These are phyloP conservation scores for Dimargaris cristalligena DNA, from an alignment of 192 early-diverging fungal genomes.

Conservation along the genomic window DNA sequence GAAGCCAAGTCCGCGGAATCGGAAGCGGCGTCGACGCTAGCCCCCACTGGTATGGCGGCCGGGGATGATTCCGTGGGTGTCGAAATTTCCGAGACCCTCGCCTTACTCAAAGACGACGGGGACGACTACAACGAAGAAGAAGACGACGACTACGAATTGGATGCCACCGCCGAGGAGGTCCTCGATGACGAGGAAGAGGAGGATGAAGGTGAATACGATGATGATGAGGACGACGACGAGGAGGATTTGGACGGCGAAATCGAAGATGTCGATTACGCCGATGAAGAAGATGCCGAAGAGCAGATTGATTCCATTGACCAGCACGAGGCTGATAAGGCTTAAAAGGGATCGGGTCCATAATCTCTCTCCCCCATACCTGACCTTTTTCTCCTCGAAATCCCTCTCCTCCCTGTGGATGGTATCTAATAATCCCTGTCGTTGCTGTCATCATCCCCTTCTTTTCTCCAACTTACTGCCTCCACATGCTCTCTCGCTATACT, in stretches of 20 bases:
- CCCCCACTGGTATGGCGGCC: not conserved
- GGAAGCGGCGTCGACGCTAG: not conserved
- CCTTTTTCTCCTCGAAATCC: not conserved
- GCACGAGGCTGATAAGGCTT: not conserved
- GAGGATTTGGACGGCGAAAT: not conserved
- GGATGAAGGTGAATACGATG: not conserved
- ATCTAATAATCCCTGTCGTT: not conserved
- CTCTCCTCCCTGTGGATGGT: not conserved
- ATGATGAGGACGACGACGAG: not conserved
- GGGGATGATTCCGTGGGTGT: not conserved
- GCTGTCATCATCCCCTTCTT: not conserved
- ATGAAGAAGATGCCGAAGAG: not conserved
- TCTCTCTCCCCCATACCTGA: not conserved
- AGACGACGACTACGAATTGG: constrained; percentile 5
- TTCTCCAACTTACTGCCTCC: not conserved
- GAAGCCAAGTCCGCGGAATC: not conserved
- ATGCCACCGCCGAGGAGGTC: not conserved
- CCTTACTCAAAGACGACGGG: not conserved
- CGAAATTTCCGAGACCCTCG: not conserved
- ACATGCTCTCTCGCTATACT: not conserved
- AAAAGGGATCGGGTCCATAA: not conserved
- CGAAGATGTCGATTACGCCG: not conserved
- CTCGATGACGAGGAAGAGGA: not conserved
- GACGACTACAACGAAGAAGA: constrained; percentile 9
- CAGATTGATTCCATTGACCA: not conserved